These are phyloP conservation scores for Colletotrichum gigasporum DNA, from an alignment of 2,329 filamentous ascomycete genomes.

Conservation along the genomic window DNA sequence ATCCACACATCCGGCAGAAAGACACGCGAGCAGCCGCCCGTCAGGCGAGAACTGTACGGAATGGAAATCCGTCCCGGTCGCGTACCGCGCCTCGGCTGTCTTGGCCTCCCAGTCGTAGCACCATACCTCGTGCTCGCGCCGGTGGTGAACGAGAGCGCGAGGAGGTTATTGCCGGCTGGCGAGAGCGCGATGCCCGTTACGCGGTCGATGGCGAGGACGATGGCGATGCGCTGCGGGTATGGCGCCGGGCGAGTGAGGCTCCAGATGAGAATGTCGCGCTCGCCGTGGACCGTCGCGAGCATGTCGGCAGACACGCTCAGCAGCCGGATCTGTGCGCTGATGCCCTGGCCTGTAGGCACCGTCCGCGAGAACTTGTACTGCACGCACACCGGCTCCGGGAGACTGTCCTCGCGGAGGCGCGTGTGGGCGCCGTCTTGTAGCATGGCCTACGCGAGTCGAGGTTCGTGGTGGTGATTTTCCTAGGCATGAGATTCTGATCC, in stretches of 20 bases:
- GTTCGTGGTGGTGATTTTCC: not conserved
- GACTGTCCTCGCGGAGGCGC: not conserved
- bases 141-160: not conserved
- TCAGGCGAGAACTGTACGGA: slow-evolving; percentile 18
- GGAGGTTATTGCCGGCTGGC: not conserved
- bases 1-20: slow-evolving; percentile 8
- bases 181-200: slow-evolving; percentile 21
- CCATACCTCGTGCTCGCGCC: slow-evolving; percentile 3
- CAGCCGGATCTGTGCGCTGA: slow-evolving; percentile 11
- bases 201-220: slow-evolving; percentile 11
- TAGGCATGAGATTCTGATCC: not conserved
- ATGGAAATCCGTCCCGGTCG: slow-evolving; percentile 3
- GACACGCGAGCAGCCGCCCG: slow-evolving; percentile 6
- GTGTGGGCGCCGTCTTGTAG: not conserved
- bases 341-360: not conserved
- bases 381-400: not conserved
- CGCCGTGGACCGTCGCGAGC: slow-evolving; percentile 17
- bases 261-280: slow-evolving; percentile 16
- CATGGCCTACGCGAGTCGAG: not conserved
- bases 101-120: not conserved
- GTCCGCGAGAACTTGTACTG: slow-evolving; percentile 21
- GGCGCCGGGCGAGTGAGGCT: not conserved
- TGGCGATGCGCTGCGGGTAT: not conserved
- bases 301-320: not conserved
- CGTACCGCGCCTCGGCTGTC: not conserved